Conservation (phyloP, 2,329 filamentous ascomycete genomes). For the Fusarium sp. region DNA sequence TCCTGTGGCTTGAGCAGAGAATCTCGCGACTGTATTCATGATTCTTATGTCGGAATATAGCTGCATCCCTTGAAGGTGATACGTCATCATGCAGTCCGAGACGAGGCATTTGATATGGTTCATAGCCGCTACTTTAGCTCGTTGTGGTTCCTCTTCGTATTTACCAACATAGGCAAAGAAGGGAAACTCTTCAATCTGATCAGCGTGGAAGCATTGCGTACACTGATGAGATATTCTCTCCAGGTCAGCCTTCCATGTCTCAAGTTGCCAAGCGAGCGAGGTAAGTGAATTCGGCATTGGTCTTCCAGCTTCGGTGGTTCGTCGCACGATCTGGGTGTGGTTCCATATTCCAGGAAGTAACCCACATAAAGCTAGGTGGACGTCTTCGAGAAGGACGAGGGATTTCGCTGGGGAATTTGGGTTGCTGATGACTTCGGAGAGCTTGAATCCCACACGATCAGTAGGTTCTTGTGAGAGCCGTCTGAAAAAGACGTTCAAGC, state of each 20-base stretch:
- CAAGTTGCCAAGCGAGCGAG: constrained; percentile 40
- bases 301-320: constrained; percentile 26
- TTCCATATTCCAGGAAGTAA: constrained; percentile 46
- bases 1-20: constrained; percentile 17
- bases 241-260: constrained; percentile 41
- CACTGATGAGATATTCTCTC: constrained; percentile 36
- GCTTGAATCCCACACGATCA: constrained; percentile 43
- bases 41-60: constrained; percentile 48
- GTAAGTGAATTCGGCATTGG: constrained; percentile 21
- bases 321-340: constrained; percentile 40
- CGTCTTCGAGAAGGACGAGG: constrained; percentile 47
- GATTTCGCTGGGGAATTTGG: constrained; percentile 41
- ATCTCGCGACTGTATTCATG: constrained; percentile 42
- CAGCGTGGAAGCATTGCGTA: constrained; percentile 22
- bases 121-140: constrained; percentile 39
- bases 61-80: constrained; percentile 50
- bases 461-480: constrained; percentile 47
- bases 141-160: constrained; percentile 39
- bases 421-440: constrained; percentile 45
- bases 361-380: constrained; percentile 47
- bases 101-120: constrained; percentile 44
- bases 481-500: constrained; percentile 49
- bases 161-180: constrained; percentile 43
- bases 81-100: constrained; percentile 48
- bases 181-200: constrained; percentile 26